Conservation (phyloP, 208 protist species). For the Entamoeba moshkovskii region DNA sequence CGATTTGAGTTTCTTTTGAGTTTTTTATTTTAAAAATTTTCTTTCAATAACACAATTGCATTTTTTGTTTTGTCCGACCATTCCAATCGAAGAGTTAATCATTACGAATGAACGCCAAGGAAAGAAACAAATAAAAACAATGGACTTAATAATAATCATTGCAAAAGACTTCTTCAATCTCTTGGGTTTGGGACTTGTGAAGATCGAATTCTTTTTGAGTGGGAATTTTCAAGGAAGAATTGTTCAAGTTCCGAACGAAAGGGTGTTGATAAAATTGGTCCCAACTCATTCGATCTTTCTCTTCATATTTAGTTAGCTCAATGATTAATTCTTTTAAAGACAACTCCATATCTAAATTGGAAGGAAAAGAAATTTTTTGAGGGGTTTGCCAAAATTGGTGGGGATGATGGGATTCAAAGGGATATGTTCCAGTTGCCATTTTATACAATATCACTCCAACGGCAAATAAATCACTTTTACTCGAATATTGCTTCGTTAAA, state of each 20-base stretch:
- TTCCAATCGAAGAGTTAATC: not conserved
- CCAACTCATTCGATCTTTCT: not conserved
- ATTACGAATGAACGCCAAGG: too few relatives aligned
- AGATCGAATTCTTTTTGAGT: too few relatives aligned
- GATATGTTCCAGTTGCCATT: not conserved
- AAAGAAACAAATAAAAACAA: too few relatives aligned
- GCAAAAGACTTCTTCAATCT: too few relatives aligned
- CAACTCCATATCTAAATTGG: not conserved
- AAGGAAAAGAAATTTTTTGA: not conserved
- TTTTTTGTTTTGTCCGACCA: not conserved
- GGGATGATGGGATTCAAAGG: not conserved
- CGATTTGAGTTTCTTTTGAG: not conserved
- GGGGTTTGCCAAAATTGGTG: not conserved
- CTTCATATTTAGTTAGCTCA: not conserved
- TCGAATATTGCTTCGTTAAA: not conserved
- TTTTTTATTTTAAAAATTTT: not conserved
- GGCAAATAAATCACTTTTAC: not conserved
- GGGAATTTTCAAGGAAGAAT: too few relatives aligned
- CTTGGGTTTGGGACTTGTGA: too few relatives aligned
- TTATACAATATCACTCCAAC: not conserved
- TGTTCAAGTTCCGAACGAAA: too few relatives aligned
- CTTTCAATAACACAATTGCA: too few relatives aligned
- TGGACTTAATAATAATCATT: too few relatives aligned
- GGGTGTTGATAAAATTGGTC: not conserved
- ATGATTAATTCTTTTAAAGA: not conserved